Conservation (phyloP, 2,329 filamentous ascomycete genomes). For the Ceratocystis alfenasii region DNA sequence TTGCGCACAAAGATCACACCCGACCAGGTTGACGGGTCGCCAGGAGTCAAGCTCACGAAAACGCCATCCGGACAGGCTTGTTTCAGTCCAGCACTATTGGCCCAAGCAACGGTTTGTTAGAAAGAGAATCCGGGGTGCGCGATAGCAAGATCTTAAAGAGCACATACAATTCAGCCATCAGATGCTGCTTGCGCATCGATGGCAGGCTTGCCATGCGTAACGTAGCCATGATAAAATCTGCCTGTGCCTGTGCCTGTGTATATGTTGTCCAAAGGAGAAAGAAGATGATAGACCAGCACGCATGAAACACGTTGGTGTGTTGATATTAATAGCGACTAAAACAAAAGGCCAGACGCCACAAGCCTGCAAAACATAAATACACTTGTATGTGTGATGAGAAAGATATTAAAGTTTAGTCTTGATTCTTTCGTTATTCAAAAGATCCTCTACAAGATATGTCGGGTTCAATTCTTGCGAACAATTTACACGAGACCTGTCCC, state of each 20-base stretch:
- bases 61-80: constrained; percentile 74
- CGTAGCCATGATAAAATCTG: constrained; percentile 32
- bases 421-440: background rate
- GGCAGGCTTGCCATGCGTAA: constrained; percentile 38
- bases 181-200: constrained; percentile 58
- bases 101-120: background rate
- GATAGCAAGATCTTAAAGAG: background rate
- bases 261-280: background rate
- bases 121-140: background rate
- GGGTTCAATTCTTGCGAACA: background rate
- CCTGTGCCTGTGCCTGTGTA: background rate
- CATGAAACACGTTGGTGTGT: constrained; percentile 9
- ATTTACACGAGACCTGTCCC: background rate
- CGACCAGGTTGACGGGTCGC: constrained; percentile 71
- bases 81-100: constrained; percentile 62
- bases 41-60: constrained; percentile 73
- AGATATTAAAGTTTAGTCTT: background rate
- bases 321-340: background rate
- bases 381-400: background rate
- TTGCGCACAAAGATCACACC: constrained; percentile 85
- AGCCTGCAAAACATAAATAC: background rate
- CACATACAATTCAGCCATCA: constrained; percentile 66
- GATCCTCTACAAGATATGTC: background rate
- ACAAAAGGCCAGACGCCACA: constrained; percentile 8
- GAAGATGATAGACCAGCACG: background rate